Conservation (phyloP, 2,329 filamentous ascomycete species). For the Venturiaceae sp. region DNA sequence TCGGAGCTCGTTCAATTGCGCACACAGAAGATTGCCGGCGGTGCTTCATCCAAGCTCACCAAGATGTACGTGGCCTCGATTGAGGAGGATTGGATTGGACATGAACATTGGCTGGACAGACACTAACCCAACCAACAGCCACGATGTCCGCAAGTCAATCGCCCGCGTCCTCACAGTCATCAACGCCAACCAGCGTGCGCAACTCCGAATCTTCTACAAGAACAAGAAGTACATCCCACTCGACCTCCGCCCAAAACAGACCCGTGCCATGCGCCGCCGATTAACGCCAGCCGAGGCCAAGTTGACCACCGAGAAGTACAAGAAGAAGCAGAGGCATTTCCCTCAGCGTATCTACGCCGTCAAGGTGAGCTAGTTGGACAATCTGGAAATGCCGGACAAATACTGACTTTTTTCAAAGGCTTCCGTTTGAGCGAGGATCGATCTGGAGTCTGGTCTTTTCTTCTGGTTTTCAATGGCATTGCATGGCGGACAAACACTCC, state of each 20-base stretch:
- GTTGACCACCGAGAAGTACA: conserved; percentile 82
- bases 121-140: conserved; percentile 42
- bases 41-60: conserved; percentile 89
- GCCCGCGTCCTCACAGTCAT: conserved; percentile 98
- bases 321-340: conserved; percentile 95
- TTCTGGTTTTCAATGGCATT: conserved; percentile 3
- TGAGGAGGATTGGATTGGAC: conserved; percentile 14
- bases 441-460: conserved; percentile 2
- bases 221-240: conserved; percentile 99
- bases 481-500: neutral
- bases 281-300: conserved; percentile 86
- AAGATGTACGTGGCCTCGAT: conserved; percentile 67
- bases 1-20: conserved; percentile 91
- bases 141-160: conserved; percentile 99
- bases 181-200: conserved; percentile 97
- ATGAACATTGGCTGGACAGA: conserved; percentile 7
- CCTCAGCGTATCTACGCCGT: conserved; percentile 98
- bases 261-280: conserved; percentile 91
- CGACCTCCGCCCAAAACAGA: conserved; percentile 97
- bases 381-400: neutral
- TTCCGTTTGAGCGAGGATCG: neutral
- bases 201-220: conserved; percentile 99
- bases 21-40: conserved; percentile 94
- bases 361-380: conserved; percentile 56
- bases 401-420: neutral